phyloP scores from a whole-genome alignment of 192 early-diverging fungal species.

The Tieghemiomyces parasiticus region DNA sequence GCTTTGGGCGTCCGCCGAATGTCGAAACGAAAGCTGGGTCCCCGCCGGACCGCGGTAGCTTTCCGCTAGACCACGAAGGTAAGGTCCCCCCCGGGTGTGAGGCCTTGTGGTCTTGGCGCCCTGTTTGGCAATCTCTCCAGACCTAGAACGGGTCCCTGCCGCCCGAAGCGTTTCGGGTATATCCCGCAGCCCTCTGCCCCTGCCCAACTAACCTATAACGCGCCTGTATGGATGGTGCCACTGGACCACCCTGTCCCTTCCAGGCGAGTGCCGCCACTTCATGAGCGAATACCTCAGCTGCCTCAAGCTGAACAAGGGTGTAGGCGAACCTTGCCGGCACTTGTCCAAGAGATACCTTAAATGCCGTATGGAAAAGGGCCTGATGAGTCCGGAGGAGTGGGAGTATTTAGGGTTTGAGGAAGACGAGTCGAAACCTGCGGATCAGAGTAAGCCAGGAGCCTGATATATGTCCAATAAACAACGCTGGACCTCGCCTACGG shows the following conservation, averaged over 20 bases:
- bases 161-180: too few relatives aligned
- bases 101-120: neutral
- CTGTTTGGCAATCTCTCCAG: neutral
- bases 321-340: slow-evolving; percentile 49
- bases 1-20: slow-evolving; percentile 58
- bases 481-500: too few relatives aligned
- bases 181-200: too few relatives aligned
- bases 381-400: slow-evolving; percentile 33
- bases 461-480: too few relatives aligned
- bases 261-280: slow-evolving; percentile 65
- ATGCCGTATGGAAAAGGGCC: slow-evolving; percentile 75
- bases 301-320: slow-evolving; percentile 51
- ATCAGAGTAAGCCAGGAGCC: too few relatives aligned
- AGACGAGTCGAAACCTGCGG: too few relatives aligned
- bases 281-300: slow-evolving; percentile 73
- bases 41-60: slow-evolving; percentile 78
- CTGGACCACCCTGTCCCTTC: too few relatives aligned
- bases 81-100: slow-evolving; percentile 7
- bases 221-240: too few relatives aligned
- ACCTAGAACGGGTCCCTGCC: too few relatives aligned
- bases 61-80: slow-evolving; percentile 78
- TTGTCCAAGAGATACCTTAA: slow-evolving; percentile 68
- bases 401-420: slow-evolving; percentile 28
- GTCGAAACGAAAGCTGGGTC: slow-evolving; percentile 39
- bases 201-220: too few relatives aligned